phyloP scores from a whole-genome alignment of 495 filamentous ascomycete genomes.

The Apodospora peruviana region DNA sequence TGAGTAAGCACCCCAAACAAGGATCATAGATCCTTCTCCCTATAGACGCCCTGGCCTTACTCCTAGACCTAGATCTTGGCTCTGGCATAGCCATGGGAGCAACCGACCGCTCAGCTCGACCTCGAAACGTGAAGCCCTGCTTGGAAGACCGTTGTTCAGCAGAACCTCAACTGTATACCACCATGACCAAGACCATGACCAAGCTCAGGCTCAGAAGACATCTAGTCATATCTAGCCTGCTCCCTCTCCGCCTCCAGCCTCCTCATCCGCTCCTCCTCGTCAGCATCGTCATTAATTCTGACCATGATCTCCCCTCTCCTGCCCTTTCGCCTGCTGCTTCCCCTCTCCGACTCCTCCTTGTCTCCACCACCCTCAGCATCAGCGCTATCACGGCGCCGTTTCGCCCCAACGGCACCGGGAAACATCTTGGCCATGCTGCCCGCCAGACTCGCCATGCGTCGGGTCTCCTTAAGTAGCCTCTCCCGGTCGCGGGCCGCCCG shows the following conservation, averaged over 20 bases:
- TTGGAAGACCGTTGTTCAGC: too few species aligned
- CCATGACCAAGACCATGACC: too few species aligned
- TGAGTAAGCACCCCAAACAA: too few species aligned
- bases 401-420: conserved; percentile 20
- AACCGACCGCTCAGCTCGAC: too few species aligned
- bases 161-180: too few species aligned
- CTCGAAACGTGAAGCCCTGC: too few species aligned
- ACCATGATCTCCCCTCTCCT: conserved; percentile 38
- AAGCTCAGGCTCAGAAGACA: too few species aligned
- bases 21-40: too few species aligned
- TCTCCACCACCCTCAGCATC: conserved; percentile 6
- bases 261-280: conserved; percentile 46
- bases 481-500: conserved; percentile 73
- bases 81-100: too few species aligned
- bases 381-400: conserved; percentile 7
- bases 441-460: conserved; percentile 57
- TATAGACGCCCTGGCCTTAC: too few species aligned
- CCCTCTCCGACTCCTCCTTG: conserved; percentile 27
- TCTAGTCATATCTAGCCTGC: conserved; percentile 35
- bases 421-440: conserved; percentile 30
- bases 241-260: conserved; percentile 46
- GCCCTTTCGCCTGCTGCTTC: conserved; percentile 34
- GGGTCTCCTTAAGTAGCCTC: conserved; percentile 69
- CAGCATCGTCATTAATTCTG: conserved; percentile 31
- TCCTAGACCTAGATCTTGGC: too few species aligned